Base-by-base conservation (phyloP, 1,284 basidiomycete species). In the Austropuccinia psidii region DNA sequence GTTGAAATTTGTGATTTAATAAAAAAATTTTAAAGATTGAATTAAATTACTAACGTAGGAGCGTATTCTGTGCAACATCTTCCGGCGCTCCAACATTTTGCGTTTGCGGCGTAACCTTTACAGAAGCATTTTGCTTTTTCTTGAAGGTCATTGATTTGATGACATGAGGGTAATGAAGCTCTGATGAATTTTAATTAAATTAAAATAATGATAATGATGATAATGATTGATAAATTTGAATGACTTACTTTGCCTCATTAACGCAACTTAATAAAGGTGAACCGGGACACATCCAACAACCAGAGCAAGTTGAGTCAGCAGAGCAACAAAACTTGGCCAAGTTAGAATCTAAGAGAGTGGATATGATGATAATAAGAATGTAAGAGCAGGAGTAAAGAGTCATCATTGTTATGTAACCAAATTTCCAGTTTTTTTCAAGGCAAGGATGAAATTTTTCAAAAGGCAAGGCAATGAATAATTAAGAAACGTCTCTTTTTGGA, bases 61-160 rank as follows among this genome's bases (percentile, higher is more conserved):
- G 50, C 19, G 24, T 29, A 68, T 55, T 68, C 66, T 17, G 50
- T 68, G 24, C 66, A 68, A 21, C 66, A 68, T 8, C 4, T 37
- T 19, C 66, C 66, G 11, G 1, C 0, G 9, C 35, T 19, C 66
- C 66, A 68, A 41, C 66, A 68, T 43, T 55, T 24, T 33, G 66
- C 50, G 8, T 55, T 50, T 57, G 9, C n/a, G 24, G 35, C 52
- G 41, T 57, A 68, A 27, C 7, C 52, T 17, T 13, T 27, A 19
- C 66, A 68, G 49, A 17, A 57, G 9, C 11, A 43, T 29, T 39
- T 21, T 17, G 52, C 37, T 45, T 52, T 7, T 24, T 57, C 9
- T 43, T 41, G 17, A 27, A 68, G 39, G 33, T 57, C 37, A 4
- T 39, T 24, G 19, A 27, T 68, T 19, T 31, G 39, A n/a, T 43